Percentiles rank a stretch among this genome's conserved stretches.
Evolutionary conservation across 2,329 filamentous ascomycete genomes (phyloP).

Genomic region (Emergomyces pasteurianus): DNA sequence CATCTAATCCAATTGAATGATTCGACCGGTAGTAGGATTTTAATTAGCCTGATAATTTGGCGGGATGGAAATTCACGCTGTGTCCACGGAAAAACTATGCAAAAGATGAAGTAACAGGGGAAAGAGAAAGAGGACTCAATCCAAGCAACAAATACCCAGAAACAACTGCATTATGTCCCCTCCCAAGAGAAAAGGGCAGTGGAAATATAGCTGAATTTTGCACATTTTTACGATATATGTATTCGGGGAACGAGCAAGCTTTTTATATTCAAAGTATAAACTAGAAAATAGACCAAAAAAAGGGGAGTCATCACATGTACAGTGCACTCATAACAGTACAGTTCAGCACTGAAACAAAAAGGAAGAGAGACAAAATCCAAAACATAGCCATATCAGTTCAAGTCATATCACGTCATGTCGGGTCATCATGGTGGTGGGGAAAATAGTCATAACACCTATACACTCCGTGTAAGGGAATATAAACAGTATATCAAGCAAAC

Average conservation of each 20-base stretch:
- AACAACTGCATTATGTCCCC: not conserved
- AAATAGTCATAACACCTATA: not conserved
- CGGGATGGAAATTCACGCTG: not conserved
- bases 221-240: not conserved
- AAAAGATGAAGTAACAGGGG: no score
- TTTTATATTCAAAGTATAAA: not conserved
- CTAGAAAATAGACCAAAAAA: slow-evolving; percentile 1
- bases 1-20: not conserved
- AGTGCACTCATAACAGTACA: not conserved
- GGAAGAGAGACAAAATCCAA: not conserved
- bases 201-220: not conserved
- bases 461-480: not conserved
- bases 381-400: not conserved
- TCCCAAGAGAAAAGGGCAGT: not conserved
- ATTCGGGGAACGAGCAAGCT: not conserved
- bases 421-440: not conserved
- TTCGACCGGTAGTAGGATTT: not conserved
- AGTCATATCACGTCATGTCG: not conserved
- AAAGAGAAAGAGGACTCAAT: not conserved
- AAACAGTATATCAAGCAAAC: not conserved
- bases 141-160: slow-evolving; percentile 6
- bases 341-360: not conserved
- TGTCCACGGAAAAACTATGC: not conserved
- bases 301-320: not conserved
- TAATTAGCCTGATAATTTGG: not conserved